Evolutionary conservation across 164 flowering plant species (phyloP), one percentile per base, ranked within the genome.

Genomic region (Nymphaea thermarum): DNA sequence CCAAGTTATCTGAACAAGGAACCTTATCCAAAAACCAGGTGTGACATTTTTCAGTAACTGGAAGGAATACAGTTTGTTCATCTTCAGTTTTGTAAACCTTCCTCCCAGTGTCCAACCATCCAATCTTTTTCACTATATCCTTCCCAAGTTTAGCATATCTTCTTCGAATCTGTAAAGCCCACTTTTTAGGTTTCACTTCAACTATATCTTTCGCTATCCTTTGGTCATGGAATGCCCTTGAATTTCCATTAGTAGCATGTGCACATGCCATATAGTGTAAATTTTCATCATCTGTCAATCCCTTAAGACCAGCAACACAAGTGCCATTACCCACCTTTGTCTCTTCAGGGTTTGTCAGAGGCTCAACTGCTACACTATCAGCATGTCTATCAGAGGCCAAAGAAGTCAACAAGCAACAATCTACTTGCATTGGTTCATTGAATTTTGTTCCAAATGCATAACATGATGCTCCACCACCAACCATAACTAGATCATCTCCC

Each of bases 371-470:
- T 66, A 8, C 41, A 64, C 42, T 67, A 62, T 70, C 70, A 42
- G 69, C 70, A 66, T 61, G 69, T 64, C 17, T 66, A 60, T 62
- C 69, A 65, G 63, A 70, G 64, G 75, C 60, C 42, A 69, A 14
- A 17, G 67, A 69, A 67, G 65, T 65, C 4, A 72, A 25, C 53
- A 78, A 71, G 60, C 71, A 80, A 84, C 91, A 75, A 75, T 80
- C 77, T 43, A 89, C 80, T 76, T 77, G 85, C 74, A 80, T 62
- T 41, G 97, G 95, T 76, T 83, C 89, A 69, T 85, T 91, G 67
- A 94, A 94, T 79, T 82, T 89, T 55, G 98, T 85, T 63, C 98
- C 98, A 82, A 94, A 94, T 64, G 98, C 98, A 82, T 88, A 94
- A 80, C 96, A 89, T 60, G 98, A 74, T 64, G 96, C 95, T 43